Percentiles rank a stretch among this genome's conserved stretches.
Conservation (phyloP, 768 basidiomycete species). For the Termitomyces sp. region DNA sequence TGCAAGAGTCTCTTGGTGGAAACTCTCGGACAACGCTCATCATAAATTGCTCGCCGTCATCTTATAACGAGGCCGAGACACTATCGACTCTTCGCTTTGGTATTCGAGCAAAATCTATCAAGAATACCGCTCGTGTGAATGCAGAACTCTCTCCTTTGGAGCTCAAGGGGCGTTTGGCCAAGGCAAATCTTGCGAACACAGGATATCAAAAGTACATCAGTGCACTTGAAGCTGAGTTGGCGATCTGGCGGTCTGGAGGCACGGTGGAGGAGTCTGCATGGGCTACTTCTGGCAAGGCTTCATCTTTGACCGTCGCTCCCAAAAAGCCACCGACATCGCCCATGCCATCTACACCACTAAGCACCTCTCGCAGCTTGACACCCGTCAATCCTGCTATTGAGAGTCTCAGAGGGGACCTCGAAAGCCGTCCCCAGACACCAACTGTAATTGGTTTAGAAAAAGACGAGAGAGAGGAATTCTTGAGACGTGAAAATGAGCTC, state of each 20-base stretch:
- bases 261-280: slow-evolving; percentile 81
- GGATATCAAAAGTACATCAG: slow-evolving; percentile 83
- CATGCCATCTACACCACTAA: slow-evolving; percentile 50
- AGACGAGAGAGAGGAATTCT: slow-evolving; percentile 96
- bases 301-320: slow-evolving; percentile 45
- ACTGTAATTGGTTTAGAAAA: slow-evolving; percentile 85
- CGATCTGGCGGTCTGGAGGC: slow-evolving; percentile 85
- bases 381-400: slow-evolving; percentile 72
- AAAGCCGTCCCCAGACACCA: slow-evolving; percentile 90
- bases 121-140: slow-evolving; percentile 98
- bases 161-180: slow-evolving; percentile 87
- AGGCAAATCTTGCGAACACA: slow-evolving; percentile 83
- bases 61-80: slow-evolving; percentile 96
- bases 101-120: slow-evolving; percentile 99
- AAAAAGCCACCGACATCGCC: slow-evolving; percentile 66
- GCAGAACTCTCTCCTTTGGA: slow-evolving; percentile 95
- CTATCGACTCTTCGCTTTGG: slow-evolving; percentile 97
- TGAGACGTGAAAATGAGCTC: slow-evolving; percentile 94
- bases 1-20: slow-evolving; percentile 97
- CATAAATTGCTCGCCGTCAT: slow-evolving; percentile 98
- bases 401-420: slow-evolving; percentile 63
- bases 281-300: slow-evolving; percentile 62
- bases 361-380: slow-evolving; percentile 56
- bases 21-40: slow-evolving; percentile 96
- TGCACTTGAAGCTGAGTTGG: slow-evolving; percentile 86